These are phyloP conservation scores for Chaetomium olivaceum DNA, from an alignment of 2,329 filamentous ascomycete genomes.

Conservation along the genomic window DNA sequence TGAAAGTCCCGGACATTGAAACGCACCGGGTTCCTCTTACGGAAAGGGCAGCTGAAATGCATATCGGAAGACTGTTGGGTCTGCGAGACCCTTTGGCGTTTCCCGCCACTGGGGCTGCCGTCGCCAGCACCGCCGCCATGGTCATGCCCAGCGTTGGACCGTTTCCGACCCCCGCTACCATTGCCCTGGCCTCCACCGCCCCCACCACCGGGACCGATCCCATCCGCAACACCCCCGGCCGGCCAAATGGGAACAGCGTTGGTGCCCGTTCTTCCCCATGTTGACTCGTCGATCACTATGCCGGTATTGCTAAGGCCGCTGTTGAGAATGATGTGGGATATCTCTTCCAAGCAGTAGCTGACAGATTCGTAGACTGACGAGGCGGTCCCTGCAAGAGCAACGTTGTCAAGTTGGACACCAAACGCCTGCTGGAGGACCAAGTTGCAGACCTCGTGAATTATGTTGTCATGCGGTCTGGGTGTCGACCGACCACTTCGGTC, in stretches of 20 bases:
- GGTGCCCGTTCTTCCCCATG: constrained; percentile 5
- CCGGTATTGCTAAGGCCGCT: constrained; percentile 5
- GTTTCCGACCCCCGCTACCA: constrained; percentile 18
- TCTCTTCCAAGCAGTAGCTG: constrained; percentile 30
- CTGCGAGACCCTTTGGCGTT: constrained; percentile 18
- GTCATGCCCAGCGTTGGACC: constrained; percentile 18
- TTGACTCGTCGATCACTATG: constrained; percentile 11
- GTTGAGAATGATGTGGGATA: constrained; percentile 25
- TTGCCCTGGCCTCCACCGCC: neutral
- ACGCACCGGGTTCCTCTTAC: constrained; percentile 33
- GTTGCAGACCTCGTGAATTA: constrained; percentile 28
- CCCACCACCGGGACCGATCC: neutral
- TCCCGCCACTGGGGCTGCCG: constrained; percentile 19
- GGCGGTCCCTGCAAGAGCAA: constrained; percentile 15
- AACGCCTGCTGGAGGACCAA: constrained; percentile 28
- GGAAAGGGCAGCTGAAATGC: constrained; percentile 32
- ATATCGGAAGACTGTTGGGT: neutral
- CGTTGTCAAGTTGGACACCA: constrained; percentile 28
- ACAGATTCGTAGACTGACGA: constrained; percentile 27
- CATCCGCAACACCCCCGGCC: neutral
- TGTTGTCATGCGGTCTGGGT: constrained; percentile 17
- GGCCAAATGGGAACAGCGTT: constrained; percentile 8
- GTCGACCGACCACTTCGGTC: neutral
- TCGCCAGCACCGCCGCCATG: constrained; percentile 20
- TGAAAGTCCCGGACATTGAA: constrained; percentile 33